These are phyloP conservation scores for Ceratocystis harringtonii DNA, from an alignment of 2,329 filamentous ascomycete species.

Conservation along the genomic window DNA sequence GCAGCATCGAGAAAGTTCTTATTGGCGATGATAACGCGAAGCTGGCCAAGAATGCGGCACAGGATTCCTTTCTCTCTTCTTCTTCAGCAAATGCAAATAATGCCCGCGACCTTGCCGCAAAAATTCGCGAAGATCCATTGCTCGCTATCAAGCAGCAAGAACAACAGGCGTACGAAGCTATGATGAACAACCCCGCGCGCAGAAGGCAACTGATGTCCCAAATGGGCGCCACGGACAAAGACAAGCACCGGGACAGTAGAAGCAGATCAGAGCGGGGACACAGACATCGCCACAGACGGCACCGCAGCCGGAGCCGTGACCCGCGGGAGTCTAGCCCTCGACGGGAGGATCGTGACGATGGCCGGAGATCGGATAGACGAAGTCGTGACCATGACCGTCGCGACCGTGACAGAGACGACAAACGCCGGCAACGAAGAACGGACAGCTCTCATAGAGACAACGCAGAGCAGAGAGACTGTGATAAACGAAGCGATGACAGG, in stretches of 20 bases:
- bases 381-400: conserved; percentile 7
- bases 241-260: conserved; percentile 19
- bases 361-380: conserved; percentile 8
- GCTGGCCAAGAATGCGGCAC: conserved; percentile 56
- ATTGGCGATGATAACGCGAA: conserved; percentile 68
- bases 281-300: conserved; percentile 7
- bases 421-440: background rate
- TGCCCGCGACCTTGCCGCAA: conserved; percentile 63
- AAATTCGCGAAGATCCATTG: conserved; percentile 81
- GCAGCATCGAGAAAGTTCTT: conserved; percentile 70
- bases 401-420: conserved; percentile 5
- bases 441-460: background rate
- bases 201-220: conserved; percentile 51
- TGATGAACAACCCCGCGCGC: conserved; percentile 63
- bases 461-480: background rate
- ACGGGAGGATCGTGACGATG: conserved; percentile 1
- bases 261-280: conserved; percentile 26
- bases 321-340: conserved; percentile 11
- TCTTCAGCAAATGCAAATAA: conserved; percentile 55
- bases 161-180: conserved; percentile 61
- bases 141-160: conserved; percentile 89
- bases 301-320: conserved; percentile 11
- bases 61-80: conserved; percentile 35
- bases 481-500: background rate
- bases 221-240: conserved; percentile 39